These are phyloP conservation scores for Suhomyces maxii DNA, from an alignment of 1,139 yeast species.

Conservation along the genomic window DNA sequence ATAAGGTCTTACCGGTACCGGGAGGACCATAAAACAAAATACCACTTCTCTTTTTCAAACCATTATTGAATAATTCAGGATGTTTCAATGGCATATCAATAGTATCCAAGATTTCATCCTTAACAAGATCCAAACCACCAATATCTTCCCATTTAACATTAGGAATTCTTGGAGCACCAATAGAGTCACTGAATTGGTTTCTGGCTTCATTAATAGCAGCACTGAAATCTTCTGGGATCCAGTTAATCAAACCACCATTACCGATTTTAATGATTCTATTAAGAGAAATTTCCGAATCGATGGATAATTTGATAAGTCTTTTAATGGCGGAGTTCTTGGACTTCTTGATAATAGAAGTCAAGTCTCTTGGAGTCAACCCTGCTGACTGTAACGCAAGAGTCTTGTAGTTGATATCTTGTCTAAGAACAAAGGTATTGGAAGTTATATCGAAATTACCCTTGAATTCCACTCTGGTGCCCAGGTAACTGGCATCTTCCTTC, in stretches of 20 bases:
- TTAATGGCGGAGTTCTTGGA: slow-evolving; percentile 61
- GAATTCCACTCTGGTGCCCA: slow-evolving; percentile 21
- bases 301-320: slow-evolving; percentile 39
- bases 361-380: slow-evolving; percentile 85
- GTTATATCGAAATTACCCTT: slow-evolving; percentile 21
- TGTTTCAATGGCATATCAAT: slow-evolving; percentile 94
- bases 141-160: slow-evolving; percentile 94
- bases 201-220: slow-evolving; percentile 79
- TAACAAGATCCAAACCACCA: slow-evolving; percentile 86
- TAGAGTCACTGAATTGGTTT: slow-evolving; percentile 85
- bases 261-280: slow-evolving; percentile 36
- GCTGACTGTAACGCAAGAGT: slow-evolving; percentile 84
- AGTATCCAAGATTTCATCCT: slow-evolving; percentile 90
- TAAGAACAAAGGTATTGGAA: slow-evolving; percentile 24
- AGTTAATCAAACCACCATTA: slow-evolving; percentile 54
- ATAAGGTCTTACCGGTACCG: slow-evolving; percentile 92
- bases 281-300: slow-evolving; percentile 17
- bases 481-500: slow-evolving; percentile 13
- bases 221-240: slow-evolving; percentile 67
- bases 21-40: slow-evolving; percentile 96
- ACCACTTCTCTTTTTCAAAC: slow-evolving; percentile 92
- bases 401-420: slow-evolving; percentile 57
- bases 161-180: slow-evolving; percentile 96
- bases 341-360: slow-evolving; percentile 66
- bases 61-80: slow-evolving; percentile 84